These are phyloP conservation scores for Phenoliferia sp. DNA, from an alignment of 1,284 basidiomycete genomes.

Conservation along the genomic window DNA sequence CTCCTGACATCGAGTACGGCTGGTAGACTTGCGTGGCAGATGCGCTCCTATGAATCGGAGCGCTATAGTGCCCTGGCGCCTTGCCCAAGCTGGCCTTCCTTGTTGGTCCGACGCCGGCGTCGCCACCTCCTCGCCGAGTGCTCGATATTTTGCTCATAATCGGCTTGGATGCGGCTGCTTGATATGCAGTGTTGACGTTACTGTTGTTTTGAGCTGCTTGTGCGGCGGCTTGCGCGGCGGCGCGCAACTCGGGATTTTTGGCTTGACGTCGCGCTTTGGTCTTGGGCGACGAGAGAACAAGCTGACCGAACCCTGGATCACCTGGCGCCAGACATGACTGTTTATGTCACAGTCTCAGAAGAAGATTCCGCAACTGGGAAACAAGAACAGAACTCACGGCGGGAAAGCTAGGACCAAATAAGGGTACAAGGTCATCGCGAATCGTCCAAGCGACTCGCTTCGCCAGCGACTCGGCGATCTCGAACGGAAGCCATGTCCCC, in stretches of 20 bases:
- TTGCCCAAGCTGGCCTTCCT: not conserved
- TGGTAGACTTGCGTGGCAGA: not conserved
- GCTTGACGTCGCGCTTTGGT: slow-evolving; percentile 8
- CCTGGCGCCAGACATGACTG: slow-evolving; percentile 21
- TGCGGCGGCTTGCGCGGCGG: not conserved
- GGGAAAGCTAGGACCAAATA: slow-evolving; percentile 29
- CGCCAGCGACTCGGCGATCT: slow-evolving; percentile 18
- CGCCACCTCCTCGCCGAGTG: not conserved
- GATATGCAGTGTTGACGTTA: not conserved
- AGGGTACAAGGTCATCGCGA: slow-evolving; percentile 25
- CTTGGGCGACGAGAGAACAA: slow-evolving; percentile 23
- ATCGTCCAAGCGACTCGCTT: slow-evolving; percentile 26
- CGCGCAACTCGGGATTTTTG: slow-evolving; percentile 5
- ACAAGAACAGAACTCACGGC: slow-evolving; percentile 2
- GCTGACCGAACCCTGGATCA: slow-evolving; percentile 22
- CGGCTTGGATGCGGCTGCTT: not conserved
- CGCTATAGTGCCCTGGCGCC: not conserved
- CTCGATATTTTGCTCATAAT: not conserved
- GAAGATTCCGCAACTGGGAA: not conserved
- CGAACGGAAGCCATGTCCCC: slow-evolving; percentile 21
- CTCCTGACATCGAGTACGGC: not conserved
- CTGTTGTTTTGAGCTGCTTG: not conserved
- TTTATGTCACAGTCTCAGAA: not conserved
- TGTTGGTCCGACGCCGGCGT: not conserved
- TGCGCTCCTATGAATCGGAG: not conserved